Evolutionary conservation across 2,329 filamentous ascomycete genomes (phyloP), one percentile per base, ranked within the genome.

Genomic region (Ramularia collo-cygni): DNA sequence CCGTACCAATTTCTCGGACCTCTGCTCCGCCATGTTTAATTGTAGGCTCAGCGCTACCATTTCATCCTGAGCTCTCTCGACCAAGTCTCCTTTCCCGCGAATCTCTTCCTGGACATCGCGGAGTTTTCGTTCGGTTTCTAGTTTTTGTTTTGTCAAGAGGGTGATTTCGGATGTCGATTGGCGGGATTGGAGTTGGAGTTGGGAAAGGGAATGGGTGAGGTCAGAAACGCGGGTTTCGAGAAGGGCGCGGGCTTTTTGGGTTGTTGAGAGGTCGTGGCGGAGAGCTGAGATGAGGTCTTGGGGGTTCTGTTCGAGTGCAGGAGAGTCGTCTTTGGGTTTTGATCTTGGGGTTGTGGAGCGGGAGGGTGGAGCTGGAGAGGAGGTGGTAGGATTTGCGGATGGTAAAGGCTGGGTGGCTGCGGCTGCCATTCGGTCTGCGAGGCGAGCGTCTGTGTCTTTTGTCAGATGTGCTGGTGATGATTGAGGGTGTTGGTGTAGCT

Each of bases 1-100:
- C 43, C 72, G 74, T 58, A 80, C 77, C 47, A 94, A 68, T 62
- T 79, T 81, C 58, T 82, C 79, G 18, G 76, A 72, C 57, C 79
- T 78, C 60, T 89, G 77, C 61, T 93, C 88, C 3, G 83, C 81
- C 70, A 95, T 77, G 52, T 92, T 88, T 30, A 95, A 72, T 63
- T 96, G 85, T 50, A 96, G 71, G 52, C 89, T 89, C 33, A 95
- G 67, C 1, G 86, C 82, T 36, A 94, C 81, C 64, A 95, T 81
- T 63, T 98, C 92, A 64, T 95, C 89, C 66, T 96, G 90, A 38
- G 95, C 81, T 56, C 90, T 77, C 69, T 88, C 83, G 2, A 94
- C 74, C 49, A 95, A 67, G 60, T 89, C 86, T 21, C 80, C 79
- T 69, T 95, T 95, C 43, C 80, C 85, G 40, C 74, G 76, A 21